Base-by-base conservation (phyloP, 306 rosid genomes). In the Sophora flavescens region DNA sequence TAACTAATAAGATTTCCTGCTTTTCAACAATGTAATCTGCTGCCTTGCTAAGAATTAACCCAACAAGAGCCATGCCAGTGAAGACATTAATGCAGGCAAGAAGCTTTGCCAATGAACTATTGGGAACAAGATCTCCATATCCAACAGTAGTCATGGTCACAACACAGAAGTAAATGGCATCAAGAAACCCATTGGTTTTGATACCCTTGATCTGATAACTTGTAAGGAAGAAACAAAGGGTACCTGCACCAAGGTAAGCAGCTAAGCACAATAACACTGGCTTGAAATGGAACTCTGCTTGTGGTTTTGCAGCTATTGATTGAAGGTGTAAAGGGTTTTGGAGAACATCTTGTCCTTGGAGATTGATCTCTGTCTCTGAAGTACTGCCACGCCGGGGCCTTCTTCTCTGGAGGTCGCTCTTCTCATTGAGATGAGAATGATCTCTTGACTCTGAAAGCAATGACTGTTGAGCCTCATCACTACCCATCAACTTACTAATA, bases 141-240 rank as follows among this genome's bases (percentile, higher is more conserved):
- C 97, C 98, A 36, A 93, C 97, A 0, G 96, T 91, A 35, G 93
- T 93, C 96, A 93, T 91, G 41, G 97, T 91, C 57, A 93, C 97
- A 63, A 93, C 96, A 84, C 89, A 89, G 73, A 93, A 87, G 86
- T 91, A 93, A 50, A 91, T 63, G 71, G 96, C 80, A 70, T 93
- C 98, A 17, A 91, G 88, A 81, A 88, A 73, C 4, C 84, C 87
- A 50, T 86, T 79, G 45, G 97, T 91, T 83, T 88, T 86, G 32
- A 69, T 44, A 0, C 97, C 98, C 38, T 57, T 58, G 42, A 91
- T 87, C 47, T 91, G 91, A 68, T 88, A 18, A 57, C 88, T 81
- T 45, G 84, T 52, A 14, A 89, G 84, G 86, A 78, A 90, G 88
- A 93, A 93, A 32, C 90, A 84, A 11, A 93, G 30, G 50, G 96